A percentile compares a stretch with the other conserved stretches of the same genome.
Evolutionary conservation across 2,329 filamentous ascomycete genomes (phyloP).

Genomic region (Ophiostoma quercus): DNA sequence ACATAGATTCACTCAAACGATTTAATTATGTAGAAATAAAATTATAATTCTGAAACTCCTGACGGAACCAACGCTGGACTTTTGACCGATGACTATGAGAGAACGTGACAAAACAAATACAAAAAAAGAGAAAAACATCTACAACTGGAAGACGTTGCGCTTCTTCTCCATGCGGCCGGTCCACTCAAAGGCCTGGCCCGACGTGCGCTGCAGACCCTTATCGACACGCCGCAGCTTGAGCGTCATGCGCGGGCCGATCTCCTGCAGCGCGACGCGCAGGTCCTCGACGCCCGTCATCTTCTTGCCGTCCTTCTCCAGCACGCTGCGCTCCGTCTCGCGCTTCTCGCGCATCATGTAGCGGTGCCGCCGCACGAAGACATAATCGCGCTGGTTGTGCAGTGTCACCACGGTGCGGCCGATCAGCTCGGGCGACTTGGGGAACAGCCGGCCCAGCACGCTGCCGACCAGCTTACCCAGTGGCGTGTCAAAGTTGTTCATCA

Average conservation of each 20-base stretch:
- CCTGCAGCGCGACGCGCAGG: slow-evolving; percentile 81
- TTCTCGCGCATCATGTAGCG: slow-evolving; percentile 92
- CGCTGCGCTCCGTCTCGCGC: slow-evolving; percentile 76
- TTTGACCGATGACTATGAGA: neutral
- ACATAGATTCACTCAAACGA: slow-evolving; percentile 24
- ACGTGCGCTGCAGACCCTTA: slow-evolving; percentile 67
- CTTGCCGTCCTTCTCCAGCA: slow-evolving; percentile 75
- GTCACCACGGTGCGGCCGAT: slow-evolving; percentile 86
- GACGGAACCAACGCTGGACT: neutral
- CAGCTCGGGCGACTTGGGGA: slow-evolving; percentile 67
- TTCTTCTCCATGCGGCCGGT: slow-evolving; percentile 92
- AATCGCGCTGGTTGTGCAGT: slow-evolving; percentile 91
- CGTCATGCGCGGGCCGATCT: slow-evolving; percentile 68
- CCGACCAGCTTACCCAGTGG: slow-evolving; percentile 84
- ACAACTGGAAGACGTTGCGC: slow-evolving; percentile 89
- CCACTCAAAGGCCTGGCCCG: slow-evolving; percentile 82
- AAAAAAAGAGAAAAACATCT: neutral
- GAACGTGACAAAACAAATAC: neutral
- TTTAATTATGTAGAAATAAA: neutral
- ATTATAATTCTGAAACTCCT: neutral
- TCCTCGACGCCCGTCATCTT: slow-evolving; percentile 78
- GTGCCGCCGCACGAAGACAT: slow-evolving; percentile 87
- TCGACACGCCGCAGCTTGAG: slow-evolving; percentile 87
- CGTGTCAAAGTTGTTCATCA: slow-evolving; percentile 92
- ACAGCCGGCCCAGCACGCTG: slow-evolving; percentile 73